Conservation (phyloP, 75 land plant genomes). For the Azolla pinnata region DNA sequence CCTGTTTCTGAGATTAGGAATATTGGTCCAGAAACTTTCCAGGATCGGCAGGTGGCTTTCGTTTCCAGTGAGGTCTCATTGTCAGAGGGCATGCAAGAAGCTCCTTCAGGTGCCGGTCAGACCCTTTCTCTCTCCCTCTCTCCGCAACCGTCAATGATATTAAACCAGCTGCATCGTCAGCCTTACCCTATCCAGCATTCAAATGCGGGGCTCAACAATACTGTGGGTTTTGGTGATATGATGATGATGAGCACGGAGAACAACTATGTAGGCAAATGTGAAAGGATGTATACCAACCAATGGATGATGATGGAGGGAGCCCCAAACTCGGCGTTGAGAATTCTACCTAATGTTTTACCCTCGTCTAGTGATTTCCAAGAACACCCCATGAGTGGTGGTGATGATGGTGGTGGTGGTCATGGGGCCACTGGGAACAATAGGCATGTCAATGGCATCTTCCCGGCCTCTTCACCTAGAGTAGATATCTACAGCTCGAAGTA, state of each 20-base stretch:
- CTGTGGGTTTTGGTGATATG: neutral
- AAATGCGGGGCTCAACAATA: neutral
- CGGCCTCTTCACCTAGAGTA: neutral
- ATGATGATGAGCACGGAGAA: too few species aligned
- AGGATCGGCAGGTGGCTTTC: conserved; percentile 8
- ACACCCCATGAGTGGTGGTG: neutral
- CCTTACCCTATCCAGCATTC: conserved; percentile 6
- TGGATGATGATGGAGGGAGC: neutral
- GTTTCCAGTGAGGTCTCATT: conserved; percentile 1
- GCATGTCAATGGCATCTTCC: neutral
- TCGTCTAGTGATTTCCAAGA: neutral
- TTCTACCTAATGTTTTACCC: too few species aligned
- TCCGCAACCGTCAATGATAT: conserved; percentile 7
- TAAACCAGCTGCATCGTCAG: conserved; percentile 3
- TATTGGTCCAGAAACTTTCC: conserved; percentile 1
- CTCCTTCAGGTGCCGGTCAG: conserved; percentile 9
- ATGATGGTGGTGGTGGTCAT: neutral
- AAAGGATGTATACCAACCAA: neutral
- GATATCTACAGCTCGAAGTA: conserved; percentile 24
- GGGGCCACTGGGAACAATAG: neutral
- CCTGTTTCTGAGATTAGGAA: neutral
- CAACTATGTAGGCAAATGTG: neutral
- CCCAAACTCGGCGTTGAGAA: too few species aligned
- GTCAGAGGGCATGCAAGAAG: neutral
- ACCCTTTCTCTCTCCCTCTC: conserved; percentile 14